Evolutionary conservation across 352 stramenopile species (phyloP).

Genomic region (Pythium graminicola): DNA sequence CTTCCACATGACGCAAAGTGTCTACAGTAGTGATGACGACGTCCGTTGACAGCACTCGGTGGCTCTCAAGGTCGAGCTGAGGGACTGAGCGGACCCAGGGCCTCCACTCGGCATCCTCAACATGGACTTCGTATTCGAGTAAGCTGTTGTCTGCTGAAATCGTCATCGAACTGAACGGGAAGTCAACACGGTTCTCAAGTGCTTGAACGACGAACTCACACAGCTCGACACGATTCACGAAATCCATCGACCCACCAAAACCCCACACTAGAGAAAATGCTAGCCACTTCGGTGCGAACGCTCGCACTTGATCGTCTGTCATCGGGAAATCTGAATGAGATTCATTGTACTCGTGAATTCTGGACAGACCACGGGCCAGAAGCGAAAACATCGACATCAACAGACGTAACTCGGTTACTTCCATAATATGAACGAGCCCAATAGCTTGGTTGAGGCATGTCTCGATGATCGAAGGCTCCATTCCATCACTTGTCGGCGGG

Average conservation of each 20-base stretch:
- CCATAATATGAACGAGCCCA: constrained; percentile 93
- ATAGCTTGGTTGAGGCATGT: constrained; percentile 92
- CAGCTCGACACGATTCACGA: constrained; percentile 87
- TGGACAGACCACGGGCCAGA: constrained; percentile 89
- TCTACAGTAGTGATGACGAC: constrained; percentile 99
- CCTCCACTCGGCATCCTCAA: constrained; percentile 96
- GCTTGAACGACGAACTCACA: constrained; percentile 85
- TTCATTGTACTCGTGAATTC: constrained; percentile 98
- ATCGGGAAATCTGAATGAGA: constrained; percentile 98
- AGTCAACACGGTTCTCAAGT: constrained; percentile 82
- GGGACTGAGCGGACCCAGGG: constrained; percentile 95
- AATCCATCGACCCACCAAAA: constrained; percentile 97
- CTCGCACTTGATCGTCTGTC: constrained; percentile 92
- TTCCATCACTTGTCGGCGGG: constrained; percentile 29
- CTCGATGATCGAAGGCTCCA: constrained; percentile 77
- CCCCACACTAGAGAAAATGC: constrained; percentile 98
- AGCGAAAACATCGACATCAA: constrained; percentile 97
- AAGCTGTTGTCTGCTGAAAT: constrained; percentile 71
- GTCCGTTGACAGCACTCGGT: constrained; percentile 94
- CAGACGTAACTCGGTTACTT: constrained; percentile 90
- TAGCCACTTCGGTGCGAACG: constrained; percentile 96
- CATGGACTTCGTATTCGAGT: constrained; percentile 95
- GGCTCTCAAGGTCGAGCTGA: constrained; percentile 96
- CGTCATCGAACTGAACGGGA: constrained; percentile 65
- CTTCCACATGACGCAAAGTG: constrained; percentile 97